These are phyloP conservation scores for Lasiosphaeriaceae sp. DNA, from an alignment of 495 filamentous ascomycete genomes.

Conservation along the genomic window DNA sequence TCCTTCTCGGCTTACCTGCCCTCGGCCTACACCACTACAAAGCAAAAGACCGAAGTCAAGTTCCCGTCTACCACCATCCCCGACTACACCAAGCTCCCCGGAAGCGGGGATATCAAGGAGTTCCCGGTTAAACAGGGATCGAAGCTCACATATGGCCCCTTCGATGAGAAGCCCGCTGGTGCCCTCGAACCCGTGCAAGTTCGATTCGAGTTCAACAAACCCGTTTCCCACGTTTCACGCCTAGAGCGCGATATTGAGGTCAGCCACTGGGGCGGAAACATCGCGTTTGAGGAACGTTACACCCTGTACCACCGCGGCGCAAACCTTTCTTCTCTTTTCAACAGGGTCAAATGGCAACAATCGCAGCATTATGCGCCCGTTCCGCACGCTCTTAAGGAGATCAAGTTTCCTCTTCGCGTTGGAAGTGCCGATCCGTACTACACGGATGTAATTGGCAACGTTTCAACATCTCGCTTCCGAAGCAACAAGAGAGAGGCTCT, in stretches of 20 bases:
- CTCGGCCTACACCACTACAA: constrained; percentile 76
- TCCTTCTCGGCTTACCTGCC: constrained; percentile 76
- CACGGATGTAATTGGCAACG: constrained; percentile 94
- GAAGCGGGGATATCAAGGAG: constrained; percentile 54
- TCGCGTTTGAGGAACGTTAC: constrained; percentile 92
- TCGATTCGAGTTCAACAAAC: constrained; percentile 94
- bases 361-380: constrained; percentile 70
- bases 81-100: constrained; percentile 74
- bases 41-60: constrained; percentile 97
- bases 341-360: constrained; percentile 77
- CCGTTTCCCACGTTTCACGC: constrained; percentile 67
- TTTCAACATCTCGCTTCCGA: constrained; percentile 87
- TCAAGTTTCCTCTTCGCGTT: constrained; percentile 71
- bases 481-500: constrained; percentile 71
- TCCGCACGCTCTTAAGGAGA: constrained; percentile 72
- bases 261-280: constrained; percentile 95
- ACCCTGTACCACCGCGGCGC: constrained; percentile 83
- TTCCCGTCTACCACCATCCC: constrained; percentile 73
- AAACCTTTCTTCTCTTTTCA: constrained; percentile 78
- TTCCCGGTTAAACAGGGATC: constrained; percentile 81
- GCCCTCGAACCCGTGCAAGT: constrained; percentile 67
- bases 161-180: constrained; percentile 69
- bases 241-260: constrained; percentile 91
- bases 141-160: constrained; percentile 91
- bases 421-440: constrained; percentile 87